These are phyloP conservation scores for Barbarea vulgaris DNA, from an alignment of 345 rosid genomes.

Conservation along the genomic window DNA sequence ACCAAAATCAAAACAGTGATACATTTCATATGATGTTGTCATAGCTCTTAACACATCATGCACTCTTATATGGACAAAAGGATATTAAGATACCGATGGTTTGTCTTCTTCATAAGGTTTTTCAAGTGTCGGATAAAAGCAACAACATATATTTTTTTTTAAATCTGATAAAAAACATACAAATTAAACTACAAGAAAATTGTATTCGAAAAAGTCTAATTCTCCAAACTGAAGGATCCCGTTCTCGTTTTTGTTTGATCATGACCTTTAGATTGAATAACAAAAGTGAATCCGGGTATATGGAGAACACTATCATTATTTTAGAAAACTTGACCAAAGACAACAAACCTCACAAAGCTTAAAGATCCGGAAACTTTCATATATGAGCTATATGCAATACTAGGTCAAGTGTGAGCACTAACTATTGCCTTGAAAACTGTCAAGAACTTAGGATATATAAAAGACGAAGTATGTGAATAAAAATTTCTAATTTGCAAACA, in stretches of 20 bases:
- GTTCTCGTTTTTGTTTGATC: background rate
- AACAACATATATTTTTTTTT: too few species aligned
- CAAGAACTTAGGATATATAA: background rate
- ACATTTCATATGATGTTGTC: too few species aligned
- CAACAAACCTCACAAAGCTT: background rate
- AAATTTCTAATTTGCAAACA: background rate
- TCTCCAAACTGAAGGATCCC: too few species aligned
- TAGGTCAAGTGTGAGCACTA: background rate
- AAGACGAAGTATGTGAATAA: background rate
- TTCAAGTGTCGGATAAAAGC: too few species aligned
- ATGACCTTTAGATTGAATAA: background rate
- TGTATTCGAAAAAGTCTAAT: too few species aligned
- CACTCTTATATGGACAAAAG: too few species aligned
- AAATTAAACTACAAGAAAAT: too few species aligned
- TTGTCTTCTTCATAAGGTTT: too few species aligned
- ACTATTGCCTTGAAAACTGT: background rate
- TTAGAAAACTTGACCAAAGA: slow-evolving; percentile 1
- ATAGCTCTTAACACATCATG: too few species aligned
- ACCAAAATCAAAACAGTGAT: too few species aligned
- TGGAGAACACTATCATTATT: background rate
- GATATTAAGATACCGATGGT: too few species aligned
- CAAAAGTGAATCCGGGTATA: background rate
- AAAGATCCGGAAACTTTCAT: background rate
- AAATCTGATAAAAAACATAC: too few species aligned
- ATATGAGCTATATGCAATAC: background rate